Base-by-base conservation (phyloP, 257 asterid genomes). In the Fraxinus quadrangulata region DNA sequence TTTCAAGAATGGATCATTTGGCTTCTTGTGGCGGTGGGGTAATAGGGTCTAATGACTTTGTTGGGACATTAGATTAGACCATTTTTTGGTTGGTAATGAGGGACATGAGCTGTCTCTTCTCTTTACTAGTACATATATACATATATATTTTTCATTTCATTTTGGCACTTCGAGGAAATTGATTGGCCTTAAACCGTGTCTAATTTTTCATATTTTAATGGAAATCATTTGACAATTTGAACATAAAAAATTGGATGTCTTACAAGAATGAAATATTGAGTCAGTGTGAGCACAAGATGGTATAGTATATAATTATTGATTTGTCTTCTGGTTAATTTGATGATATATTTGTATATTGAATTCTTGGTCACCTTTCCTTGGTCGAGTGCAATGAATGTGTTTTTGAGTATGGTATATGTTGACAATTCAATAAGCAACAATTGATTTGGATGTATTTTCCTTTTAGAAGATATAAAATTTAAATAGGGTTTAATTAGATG, bases 241-340 rank as follows among this genome's bases (percentile, higher is more conserved):
- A 10, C 14, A 39, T 39, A 39, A 10, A 9, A 39, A 39, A 6
- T 37, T 39, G 47, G 1, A 72, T 87, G 87, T 85, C 87, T 85
- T 84, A 88, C 92, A 84, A 83, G 91, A 85, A 81, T 86, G 87
- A 81, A 84, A 71, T 86, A 83, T 73, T 82, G 90, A 79, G 77
- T 80, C 28, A 26, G 28, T 26, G 89, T 83, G 93, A 87, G 87
- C 71, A 73, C 81, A 82, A 82, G 76, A 71, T 40, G 71, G 56
- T 70, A 30, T 40, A 59, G 76, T 77, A 83, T 85, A 75, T 81
- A 78, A 69, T 84, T 67, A 70, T 36, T 19, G 65, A 63, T 24
- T 63, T 24, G 69, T 63, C 34, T 63, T 63, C 2, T 63, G 34
- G 34, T n/a, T 63, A 63, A 63, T 23, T 24, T 9, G 69, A 63